Conservation (phyloP, 164 flowering plant genomes). For the Magnolia kwangsiensis region DNA sequence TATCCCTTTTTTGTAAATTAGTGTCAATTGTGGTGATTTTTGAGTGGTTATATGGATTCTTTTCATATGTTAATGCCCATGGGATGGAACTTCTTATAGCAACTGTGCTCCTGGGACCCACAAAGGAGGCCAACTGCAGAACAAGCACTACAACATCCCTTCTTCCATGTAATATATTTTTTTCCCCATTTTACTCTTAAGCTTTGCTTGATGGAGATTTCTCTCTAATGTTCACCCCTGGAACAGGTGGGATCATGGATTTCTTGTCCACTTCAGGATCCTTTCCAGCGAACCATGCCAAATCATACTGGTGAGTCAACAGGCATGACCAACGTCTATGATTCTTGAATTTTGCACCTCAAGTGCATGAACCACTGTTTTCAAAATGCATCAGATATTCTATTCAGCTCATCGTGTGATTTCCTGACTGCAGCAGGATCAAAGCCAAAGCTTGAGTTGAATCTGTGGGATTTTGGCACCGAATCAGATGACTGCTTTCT, state of each 20-base stretch:
- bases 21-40: background rate
- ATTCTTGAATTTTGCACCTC: too few relatives aligned
- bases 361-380: too few relatives aligned
- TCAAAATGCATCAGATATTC: background rate
- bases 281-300: slow-evolving; percentile 35
- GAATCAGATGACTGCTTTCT: slow-evolving; percentile 77
- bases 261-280: slow-evolving; percentile 49
- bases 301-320: slow-evolving; percentile 35
- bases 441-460: slow-evolving; percentile 83
- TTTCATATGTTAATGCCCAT: slow-evolving; percentile 4
- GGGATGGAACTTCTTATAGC: slow-evolving; percentile 26
- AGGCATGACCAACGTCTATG: background rate
- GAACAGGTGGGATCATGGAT: slow-evolving; percentile 49
- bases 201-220: background rate
- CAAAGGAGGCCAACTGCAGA: slow-evolving; percentile 75
- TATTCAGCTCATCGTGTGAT: background rate
- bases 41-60: background rate
- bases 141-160: slow-evolving; percentile 70
- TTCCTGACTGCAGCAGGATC: slow-evolving; percentile 27
- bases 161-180: slow-evolving; percentile 56
- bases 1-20: background rate
- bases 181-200: background rate
- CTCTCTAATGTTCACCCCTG: slow-evolving; percentile 17
- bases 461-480: slow-evolving; percentile 66
- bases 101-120: slow-evolving; percentile 82